phyloP scores from a whole-genome alignment of 345 rosid genomes.

The Mallotus nudiflorus region DNA sequence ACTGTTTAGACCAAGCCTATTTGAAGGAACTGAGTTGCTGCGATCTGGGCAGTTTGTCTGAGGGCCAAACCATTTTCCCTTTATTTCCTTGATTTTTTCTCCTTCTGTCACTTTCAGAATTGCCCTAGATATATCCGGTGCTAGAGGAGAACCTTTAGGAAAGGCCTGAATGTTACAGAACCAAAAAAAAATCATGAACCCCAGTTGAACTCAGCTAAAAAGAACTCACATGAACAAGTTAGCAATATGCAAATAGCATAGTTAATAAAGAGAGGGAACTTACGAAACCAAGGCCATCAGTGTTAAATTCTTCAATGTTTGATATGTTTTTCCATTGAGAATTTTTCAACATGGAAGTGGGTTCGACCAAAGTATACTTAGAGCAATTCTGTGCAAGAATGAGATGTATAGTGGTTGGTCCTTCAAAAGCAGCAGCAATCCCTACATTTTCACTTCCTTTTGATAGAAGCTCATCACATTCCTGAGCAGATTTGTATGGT shows the following conservation, averaged over 20 bases:
- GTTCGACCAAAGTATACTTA: slow-evolving; percentile 14
- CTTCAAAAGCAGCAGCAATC: slow-evolving; percentile 38
- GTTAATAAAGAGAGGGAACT: neutral
- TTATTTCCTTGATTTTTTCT: slow-evolving; percentile 3
- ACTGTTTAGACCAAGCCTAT: neutral
- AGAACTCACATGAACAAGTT: neutral
- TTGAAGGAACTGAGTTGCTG: neutral
- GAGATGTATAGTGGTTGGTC: slow-evolving; percentile 27
- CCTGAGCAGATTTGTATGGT: slow-evolving; percentile 14
- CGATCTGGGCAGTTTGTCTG: neutral
- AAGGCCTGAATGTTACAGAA: neutral
- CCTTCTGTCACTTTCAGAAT: slow-evolving; percentile 1
- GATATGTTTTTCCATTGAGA: neutral
- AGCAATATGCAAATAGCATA: neutral
- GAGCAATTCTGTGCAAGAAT: slow-evolving; percentile 25
- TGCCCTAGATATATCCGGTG: slow-evolving; percentile 18
- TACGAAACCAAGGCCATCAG: slow-evolving; percentile 2
- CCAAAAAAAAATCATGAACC: too few species aligned
- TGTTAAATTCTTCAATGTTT: neutral
- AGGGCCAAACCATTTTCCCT: neutral
- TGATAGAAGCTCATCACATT: slow-evolving; percentile 26
- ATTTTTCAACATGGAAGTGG: neutral
- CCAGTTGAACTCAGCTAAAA: too few species aligned
- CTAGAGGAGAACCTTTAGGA: slow-evolving; percentile 19
- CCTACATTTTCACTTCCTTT: slow-evolving; percentile 23